Base-by-base conservation (phyloP, 2,329 filamentous ascomycete genomes). In the Aspergillus sp. region DNA sequence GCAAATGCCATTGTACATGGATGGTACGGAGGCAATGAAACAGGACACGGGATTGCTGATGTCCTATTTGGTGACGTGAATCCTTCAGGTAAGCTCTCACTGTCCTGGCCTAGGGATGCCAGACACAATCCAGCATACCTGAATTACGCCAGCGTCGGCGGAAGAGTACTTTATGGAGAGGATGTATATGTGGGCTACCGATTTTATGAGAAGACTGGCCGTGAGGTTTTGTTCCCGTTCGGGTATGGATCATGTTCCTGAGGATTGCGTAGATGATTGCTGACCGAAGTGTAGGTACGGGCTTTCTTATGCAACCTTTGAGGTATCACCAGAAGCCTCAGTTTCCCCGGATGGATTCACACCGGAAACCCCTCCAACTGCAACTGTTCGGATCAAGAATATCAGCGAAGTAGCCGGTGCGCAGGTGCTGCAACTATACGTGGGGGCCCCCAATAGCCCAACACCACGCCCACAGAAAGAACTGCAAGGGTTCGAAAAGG, bases 1-100 rank as follows among this genome's bases (percentile, higher is more conserved):
- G 73, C 75, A 1, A 74, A 73, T 4, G 83, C 84, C 2, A 77
- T 92, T 1, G 68, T 91, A 1, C 88, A 92, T 67, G 89, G 89
- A 3, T 93, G 89, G 89, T 93, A 91, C 65, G 88, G 89, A 57
- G 90, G 90, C 13, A 90, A 93, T 65, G 90, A 93, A 76, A 89
- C 87, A 1, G 90, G 89, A 5, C 90, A 92, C 68, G 87, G 85
- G n/a, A 87, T 93, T 62, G 89, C 88, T 0, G 89, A 93, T 64
- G 81, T 92, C 3, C 76, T 93, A 1, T 89, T 90, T 57, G 90
- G 89, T 41, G 82, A 86, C 54, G 80, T 83, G 36, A 91, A 88
- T 66, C 90, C 90, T 0, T 86, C 83, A 44, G 89, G 86, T 15
- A 91, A 91, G 70, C 78, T 92, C 3, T 87, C 89, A 0, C 80